Conservation (phyloP, 768 basidiomycete genomes). For the Xerocomellus dryophilus region DNA sequence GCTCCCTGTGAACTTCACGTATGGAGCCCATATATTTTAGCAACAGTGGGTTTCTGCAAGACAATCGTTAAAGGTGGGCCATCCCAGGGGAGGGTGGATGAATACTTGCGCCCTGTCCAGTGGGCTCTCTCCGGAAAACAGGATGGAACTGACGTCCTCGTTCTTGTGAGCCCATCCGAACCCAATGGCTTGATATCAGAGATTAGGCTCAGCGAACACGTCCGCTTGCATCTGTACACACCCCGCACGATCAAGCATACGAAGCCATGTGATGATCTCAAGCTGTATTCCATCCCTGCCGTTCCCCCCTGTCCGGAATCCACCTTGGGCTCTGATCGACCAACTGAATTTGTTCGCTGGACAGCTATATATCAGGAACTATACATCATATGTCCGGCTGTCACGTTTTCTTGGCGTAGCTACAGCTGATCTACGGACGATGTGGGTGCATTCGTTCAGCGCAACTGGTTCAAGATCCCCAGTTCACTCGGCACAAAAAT, state of each 20-base stretch:
- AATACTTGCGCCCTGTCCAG: neutral
- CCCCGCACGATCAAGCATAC: neutral
- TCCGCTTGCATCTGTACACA: neutral
- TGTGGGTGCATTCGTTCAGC: neutral
- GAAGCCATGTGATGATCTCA: neutral
- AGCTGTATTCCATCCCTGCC: neutral
- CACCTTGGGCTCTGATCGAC: neutral
- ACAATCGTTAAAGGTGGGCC: neutral
- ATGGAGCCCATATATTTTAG: neutral
- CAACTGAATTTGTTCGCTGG: neutral
- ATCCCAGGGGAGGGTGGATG: neutral
- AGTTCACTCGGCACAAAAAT: neutral
- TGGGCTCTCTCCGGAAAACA: neutral
- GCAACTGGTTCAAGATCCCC: neutral
- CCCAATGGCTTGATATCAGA: neutral
- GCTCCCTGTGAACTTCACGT: neutral
- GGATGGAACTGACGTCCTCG: neutral
- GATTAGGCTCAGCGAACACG: neutral
- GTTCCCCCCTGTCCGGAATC: neutral
- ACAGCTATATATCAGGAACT: neutral
- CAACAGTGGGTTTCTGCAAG: neutral
- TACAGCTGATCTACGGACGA: neutral
- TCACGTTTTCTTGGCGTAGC: neutral
- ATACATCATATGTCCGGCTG: neutral
- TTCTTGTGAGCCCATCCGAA: neutral